Base-by-base conservation (phyloP, 1,284 basidiomycete species). In the Mycena sp. region DNA sequence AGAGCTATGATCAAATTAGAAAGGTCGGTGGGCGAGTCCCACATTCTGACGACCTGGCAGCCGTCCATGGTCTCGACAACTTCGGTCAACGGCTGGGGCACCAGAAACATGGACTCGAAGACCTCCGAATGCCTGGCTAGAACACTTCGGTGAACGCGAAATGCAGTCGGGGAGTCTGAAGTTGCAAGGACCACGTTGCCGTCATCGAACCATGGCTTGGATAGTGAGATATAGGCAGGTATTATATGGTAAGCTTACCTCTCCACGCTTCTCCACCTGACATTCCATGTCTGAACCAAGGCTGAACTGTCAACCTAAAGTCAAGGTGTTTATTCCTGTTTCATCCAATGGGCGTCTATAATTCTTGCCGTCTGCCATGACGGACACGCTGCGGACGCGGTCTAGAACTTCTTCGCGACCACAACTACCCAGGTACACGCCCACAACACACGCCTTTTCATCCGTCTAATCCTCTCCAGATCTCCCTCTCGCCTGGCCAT, bases 111-210 rank as follows among this genome's bases (percentile, higher is more conserved):
- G 35, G 83, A 80, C 55, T 80, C 77, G 69, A 89, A 88, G 43
- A 88, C 75, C 67, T 87, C 85, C 17, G 87, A 88, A 69, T 87
- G 85, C 38, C 86, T 77, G 1, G 82, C 80, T 65, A 89, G 79
- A 45, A 88, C 80, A 32, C 86, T 84, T 28, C 84, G 81, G 70
- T 88, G 86, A 6, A 88, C 78, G 43, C 81, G 84, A 76, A 86
- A 87, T 4, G 81, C 82, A 49, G 81, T 80, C 6, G 74, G 73
- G 9, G 73, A 68, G 56, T 80, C 78, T 59, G 78, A 78, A 29
- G 77, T 79, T 41, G 83, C 70, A 4, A 88, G 77, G 28, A 87
- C 73, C 44, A 87, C 79, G 69, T 87, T 87, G 28, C 85, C 86
- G 68, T 88, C 86, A 16, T 85, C 81, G 70, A 88, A 86, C 83